Percentiles rank a stretch among this genome's conserved stretches.
Conservation (phyloP, 495 filamentous ascomycete species). For the Annulohypoxylon moriforme region DNA sequence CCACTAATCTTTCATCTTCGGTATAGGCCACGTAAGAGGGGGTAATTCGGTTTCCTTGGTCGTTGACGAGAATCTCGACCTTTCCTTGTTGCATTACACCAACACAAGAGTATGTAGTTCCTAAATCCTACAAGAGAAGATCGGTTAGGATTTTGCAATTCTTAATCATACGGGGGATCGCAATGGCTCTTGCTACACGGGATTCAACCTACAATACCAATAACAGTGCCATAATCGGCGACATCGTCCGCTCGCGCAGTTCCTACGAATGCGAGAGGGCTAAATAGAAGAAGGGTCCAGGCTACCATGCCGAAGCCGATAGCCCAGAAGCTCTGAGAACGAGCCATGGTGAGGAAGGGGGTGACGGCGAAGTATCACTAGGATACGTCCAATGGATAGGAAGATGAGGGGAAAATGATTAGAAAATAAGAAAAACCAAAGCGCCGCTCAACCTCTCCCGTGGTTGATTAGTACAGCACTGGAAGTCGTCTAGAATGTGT, state of each 20-base stretch:
- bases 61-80: constrained; percentile 97
- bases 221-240: constrained; percentile 87
- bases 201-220: constrained; percentile 78
- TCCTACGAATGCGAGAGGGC: constrained; percentile 76
- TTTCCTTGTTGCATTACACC: constrained; percentile 99
- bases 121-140: constrained; percentile 73
- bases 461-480: constrained; percentile 23
- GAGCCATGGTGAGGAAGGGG: constrained; percentile 60
- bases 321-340: constrained; percentile 64
- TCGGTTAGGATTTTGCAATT: constrained; percentile 16
- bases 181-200: background rate
- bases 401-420: background rate
- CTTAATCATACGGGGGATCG: background rate
- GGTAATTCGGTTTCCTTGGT: constrained; percentile 99
- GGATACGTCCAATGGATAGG: constrained; percentile 9
- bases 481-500: constrained; percentile 17
- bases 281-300: constrained; percentile 86
- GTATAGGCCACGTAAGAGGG: constrained; percentile 99
- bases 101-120: constrained; percentile 98
- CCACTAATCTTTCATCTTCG: constrained; percentile 95
- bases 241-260: constrained; percentile 78
- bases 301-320: constrained; percentile 76
- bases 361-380: constrained; percentile 13
- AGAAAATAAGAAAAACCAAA: constrained; percentile 16
- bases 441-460: constrained; percentile 31